Percentiles rank a stretch among this genome's conserved stretches.
These are phyloP conservation scores for Dothidotthia symphoricarpi DNA, from an alignment of 2,329 filamentous ascomycete species.

Conservation along the genomic window DNA sequence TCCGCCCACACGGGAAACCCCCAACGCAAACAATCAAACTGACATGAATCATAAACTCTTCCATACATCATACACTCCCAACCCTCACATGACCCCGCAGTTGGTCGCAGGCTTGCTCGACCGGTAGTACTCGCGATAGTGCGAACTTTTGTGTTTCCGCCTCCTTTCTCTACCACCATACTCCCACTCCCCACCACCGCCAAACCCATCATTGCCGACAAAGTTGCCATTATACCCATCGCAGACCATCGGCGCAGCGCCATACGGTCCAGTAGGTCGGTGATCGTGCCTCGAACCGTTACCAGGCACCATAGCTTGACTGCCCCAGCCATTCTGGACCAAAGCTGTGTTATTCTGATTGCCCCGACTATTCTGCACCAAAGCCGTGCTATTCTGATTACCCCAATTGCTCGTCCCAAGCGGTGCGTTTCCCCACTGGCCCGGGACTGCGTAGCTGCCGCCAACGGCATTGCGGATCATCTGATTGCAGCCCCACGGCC, in stretches of 20 bases:
- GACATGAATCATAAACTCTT: too few species aligned
- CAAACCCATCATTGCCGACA: constrained; percentile 4
- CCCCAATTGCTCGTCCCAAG: constrained; percentile 13
- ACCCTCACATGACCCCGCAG: constrained; percentile 20
- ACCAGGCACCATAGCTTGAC: constrained; percentile 13
- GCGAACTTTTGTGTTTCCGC: constrained; percentile 18
- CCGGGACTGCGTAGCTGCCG: constrained; percentile 25
- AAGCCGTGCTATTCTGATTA: too few species aligned
- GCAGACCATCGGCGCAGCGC: constrained; percentile 3
- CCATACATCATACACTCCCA: too few species aligned
- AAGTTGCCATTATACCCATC: constrained; percentile 1
- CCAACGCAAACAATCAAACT: too few species aligned
- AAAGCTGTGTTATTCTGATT: constrained; percentile 9
- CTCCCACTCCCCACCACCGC: constrained; percentile 4
- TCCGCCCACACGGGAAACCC: too few species aligned
- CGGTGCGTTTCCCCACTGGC: constrained; percentile 26
- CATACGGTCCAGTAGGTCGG: constrained; percentile 21
- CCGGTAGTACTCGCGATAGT: constrained; percentile 19
- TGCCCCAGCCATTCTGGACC: not conserved
- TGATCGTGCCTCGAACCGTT: constrained; percentile 17
- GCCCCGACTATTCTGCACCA: too few species aligned
- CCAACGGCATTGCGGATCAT: constrained; percentile 28
- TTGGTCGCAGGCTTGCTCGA: constrained; percentile 20
- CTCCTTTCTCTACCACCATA: constrained; percentile 7
- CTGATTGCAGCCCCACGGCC: constrained; percentile 35